These are phyloP conservation scores for Colletotrichum gloeosporioides DNA, from an alignment of 2,329 filamentous ascomycete genomes.

Conservation along the genomic window DNA sequence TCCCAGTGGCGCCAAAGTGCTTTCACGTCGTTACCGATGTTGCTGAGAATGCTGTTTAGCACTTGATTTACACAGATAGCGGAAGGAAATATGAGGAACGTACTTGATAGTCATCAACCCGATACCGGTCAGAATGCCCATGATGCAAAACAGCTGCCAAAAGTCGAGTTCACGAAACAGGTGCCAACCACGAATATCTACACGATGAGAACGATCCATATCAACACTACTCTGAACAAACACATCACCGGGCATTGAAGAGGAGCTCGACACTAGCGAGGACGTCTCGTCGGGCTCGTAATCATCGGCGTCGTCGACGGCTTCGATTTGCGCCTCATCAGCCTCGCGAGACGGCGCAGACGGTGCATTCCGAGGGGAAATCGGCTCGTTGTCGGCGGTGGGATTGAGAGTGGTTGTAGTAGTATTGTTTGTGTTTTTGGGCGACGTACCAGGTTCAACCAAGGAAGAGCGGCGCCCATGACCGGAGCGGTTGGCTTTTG, in stretches of 20 bases:
- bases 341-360: conserved; percentile 15
- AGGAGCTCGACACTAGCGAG: conserved; percentile 75
- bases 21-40: conserved; percentile 89
- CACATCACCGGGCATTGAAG: conserved; percentile 55
- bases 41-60: conserved; percentile 60
- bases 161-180: conserved; percentile 79
- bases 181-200: conserved; percentile 88
- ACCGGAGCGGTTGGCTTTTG: conserved; percentile 42
- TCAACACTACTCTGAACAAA: conserved; percentile 67
- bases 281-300: conserved; percentile 74
- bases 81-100: conserved; percentile 36
- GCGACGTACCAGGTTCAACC: conserved; percentile 72
- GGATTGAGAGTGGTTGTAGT: conserved; percentile 33
- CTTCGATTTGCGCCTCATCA: conserved; percentile 30
- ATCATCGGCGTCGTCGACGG: conserved; percentile 28
- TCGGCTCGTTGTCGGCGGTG: conserved; percentile 20
- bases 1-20: conserved; percentile 91
- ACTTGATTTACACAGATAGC: not conserved
- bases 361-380: not conserved
- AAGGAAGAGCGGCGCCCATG: conserved; percentile 40
- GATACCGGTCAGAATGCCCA: conserved; percentile 90
- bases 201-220: conserved; percentile 75
- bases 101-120: conserved; percentile 99
- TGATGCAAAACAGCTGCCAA: conserved; percentile 87
- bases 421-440: conserved; percentile 29